These are phyloP conservation scores for Lentinula detonsa DNA, from an alignment of 768 basidiomycete species.

Conservation along the genomic window DNA sequence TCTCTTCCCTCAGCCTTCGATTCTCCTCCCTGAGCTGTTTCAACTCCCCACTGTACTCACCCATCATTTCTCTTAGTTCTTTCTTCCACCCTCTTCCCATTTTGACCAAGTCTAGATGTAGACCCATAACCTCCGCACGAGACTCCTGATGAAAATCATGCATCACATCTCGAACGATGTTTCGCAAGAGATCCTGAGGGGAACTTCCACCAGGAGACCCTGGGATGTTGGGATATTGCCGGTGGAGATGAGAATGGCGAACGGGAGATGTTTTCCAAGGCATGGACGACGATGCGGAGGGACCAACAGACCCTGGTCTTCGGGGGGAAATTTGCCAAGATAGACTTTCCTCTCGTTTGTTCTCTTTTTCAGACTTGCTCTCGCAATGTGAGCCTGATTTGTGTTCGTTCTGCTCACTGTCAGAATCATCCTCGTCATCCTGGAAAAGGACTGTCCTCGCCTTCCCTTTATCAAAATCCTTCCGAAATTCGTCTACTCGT, in stretches of 20 bases:
- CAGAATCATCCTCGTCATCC: constrained; percentile 18
- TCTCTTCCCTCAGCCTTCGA: constrained; percentile 8
- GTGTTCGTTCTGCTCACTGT: constrained; percentile 18
- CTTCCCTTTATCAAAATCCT: constrained; percentile 18
- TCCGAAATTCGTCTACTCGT: constrained; percentile 5
- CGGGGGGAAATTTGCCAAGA: constrained; percentile 57
- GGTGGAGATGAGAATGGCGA: constrained; percentile 36
- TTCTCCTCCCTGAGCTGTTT: constrained; percentile 9
- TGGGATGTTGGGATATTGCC: constrained; percentile 23
- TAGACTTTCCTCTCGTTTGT: constrained; percentile 26
- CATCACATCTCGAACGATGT: constrained; percentile 67
- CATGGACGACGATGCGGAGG: constrained; percentile 6
- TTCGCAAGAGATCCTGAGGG: constrained; percentile 57
- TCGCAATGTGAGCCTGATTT: constrained; percentile 11
- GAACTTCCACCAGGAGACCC: constrained; percentile 20
- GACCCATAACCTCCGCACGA: constrained; percentile 63
- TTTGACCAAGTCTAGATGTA: constrained; percentile 67
- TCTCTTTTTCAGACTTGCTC: constrained; percentile 16
- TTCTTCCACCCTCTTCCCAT: constrained; percentile 16
- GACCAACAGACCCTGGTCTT: constrained; percentile 23
- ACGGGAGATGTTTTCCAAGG: constrained; percentile 6
- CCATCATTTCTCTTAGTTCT: constrained; percentile 5
- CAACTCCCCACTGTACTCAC: neutral
- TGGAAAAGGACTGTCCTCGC: constrained; percentile 44
- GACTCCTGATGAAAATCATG: constrained; percentile 67